These are phyloP conservation scores for Boletus insuetus DNA, from an alignment of 768 basidiomycete species.

Conservation along the genomic window DNA sequence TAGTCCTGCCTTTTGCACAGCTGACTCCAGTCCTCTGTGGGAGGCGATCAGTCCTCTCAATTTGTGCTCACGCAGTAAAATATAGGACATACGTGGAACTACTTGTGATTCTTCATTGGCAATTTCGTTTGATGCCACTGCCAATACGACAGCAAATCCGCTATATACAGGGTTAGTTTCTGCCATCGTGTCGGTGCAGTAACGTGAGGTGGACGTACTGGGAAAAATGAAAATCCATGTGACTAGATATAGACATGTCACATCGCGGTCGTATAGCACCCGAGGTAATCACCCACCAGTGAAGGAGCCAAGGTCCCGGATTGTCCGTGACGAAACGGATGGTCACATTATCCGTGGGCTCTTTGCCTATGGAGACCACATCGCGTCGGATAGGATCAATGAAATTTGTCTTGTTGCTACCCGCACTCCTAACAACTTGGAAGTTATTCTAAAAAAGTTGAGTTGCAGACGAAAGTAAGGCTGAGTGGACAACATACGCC, in stretches of 20 bases:
- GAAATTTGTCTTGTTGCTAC: slow-evolving; percentile 28
- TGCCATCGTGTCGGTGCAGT: neutral
- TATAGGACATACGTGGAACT: slow-evolving; percentile 17
- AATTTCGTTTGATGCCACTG: slow-evolving; percentile 10
- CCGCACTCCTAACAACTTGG: slow-evolving; percentile 31
- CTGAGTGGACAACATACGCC: slow-evolving; percentile 27
- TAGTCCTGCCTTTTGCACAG: too few species aligned
- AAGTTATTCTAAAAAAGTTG: slow-evolving; percentile 29
- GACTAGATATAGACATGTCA: neutral
- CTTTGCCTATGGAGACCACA: slow-evolving; percentile 21
- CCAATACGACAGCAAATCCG: slow-evolving; percentile 19
- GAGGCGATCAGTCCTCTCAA: too few species aligned
- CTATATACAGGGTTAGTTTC: neutral
- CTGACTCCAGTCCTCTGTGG: too few species aligned
- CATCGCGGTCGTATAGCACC: neutral
- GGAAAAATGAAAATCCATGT: neutral
- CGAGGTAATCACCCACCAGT: neutral
- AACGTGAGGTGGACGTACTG: neutral
- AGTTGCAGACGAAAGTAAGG: too few species aligned
- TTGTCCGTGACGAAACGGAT: slow-evolving; percentile 58
- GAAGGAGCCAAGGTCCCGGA: neutral
- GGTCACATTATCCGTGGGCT: slow-evolving; percentile 42
- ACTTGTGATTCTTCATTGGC: slow-evolving; percentile 3
- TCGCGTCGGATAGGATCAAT: slow-evolving; percentile 35
- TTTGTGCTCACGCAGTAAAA: too few species aligned